phyloP scores from a whole-genome alignment of 148 eudicot species.

The Heliamphora exappendiculata region DNA sequence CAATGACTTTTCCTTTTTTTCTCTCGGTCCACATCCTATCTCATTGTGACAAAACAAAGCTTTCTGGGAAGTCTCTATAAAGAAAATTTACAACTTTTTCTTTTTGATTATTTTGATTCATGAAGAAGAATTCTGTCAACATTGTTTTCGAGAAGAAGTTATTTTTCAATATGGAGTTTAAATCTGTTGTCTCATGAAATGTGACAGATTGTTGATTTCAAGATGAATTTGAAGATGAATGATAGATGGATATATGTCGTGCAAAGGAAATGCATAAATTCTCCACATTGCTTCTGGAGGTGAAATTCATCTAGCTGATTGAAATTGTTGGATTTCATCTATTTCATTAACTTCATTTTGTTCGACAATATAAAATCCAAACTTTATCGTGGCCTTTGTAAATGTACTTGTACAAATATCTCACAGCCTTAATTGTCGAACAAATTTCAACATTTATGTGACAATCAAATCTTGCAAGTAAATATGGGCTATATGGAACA shows the following conservation, averaged over 20 bases:
- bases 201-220: too few relatives aligned
- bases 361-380: neutral
- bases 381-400: neutral
- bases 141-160: too few relatives aligned
- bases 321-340: neutral
- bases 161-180: too few relatives aligned
- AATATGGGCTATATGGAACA: constrained; percentile 19
- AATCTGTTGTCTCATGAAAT: too few relatives aligned
- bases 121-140: neutral
- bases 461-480: constrained; percentile 11
- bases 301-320: neutral
- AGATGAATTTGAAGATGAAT: too few relatives aligned
- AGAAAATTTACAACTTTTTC: too few relatives aligned
- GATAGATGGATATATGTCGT: neutral
- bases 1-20: too few relatives aligned
- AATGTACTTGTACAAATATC: constrained; percentile 25
- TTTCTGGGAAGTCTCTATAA: too few relatives aligned
- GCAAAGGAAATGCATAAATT: neutral
- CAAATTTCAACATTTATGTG: constrained; percentile 28
- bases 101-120: too few relatives aligned
- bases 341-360: neutral
- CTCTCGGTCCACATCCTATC: too few relatives aligned
- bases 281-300: neutral
- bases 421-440: constrained; percentile 9
- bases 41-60: too few relatives aligned